Base-by-base conservation (phyloP, 441 rosid genomes). In the Adansonia grandidieri region DNA sequence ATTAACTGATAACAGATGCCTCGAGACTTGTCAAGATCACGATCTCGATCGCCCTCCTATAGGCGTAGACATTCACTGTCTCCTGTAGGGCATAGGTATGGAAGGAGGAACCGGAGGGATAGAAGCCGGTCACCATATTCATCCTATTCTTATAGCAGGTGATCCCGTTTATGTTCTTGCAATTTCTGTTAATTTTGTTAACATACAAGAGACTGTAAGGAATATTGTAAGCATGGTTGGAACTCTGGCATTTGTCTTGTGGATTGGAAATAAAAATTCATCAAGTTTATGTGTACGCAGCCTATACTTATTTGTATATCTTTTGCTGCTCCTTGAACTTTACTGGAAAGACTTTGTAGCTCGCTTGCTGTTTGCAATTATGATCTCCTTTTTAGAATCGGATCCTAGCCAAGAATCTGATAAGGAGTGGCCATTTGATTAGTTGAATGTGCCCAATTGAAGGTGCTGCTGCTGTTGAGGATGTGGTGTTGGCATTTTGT, bases 141-240 rank as follows among this genome's bases (percentile, higher is more conserved):
- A 2, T 92, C 94, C 65, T 84, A 89, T 86, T 86, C 95, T 19
- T 65, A 85, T 82, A 94, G 92, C 97, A 96, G 99, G 99, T 96
- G 97, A 92, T 85, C 93, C 89, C 84, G 87, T 79, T 86, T 50
- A 71, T 85, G 70, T 74, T 86, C 66, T 84, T 78, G 65, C 77
- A 80, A 19, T 85, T 78, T 75, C 20, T 76, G 51, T 77, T 82
- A 28, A 45, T 28, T 80, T 79, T 80, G 37, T 80, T 79, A 56
- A 74, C 79, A 58, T 65, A 22, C 45, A 20, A 75, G 80, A 76
- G 64, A 69, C 45, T 87, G 79, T 83, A 77, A 86, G 84, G 82
- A 81, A 80, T 82, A 75, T 81, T 81, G 85, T 82, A 76, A 86
- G 84, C 83, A 81, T 80, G 83, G 72, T 80, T 81, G 84, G 79